Evolutionary conservation across 1,139 yeast genomes (phyloP), one percentile per base, ranked within the genome.

Genomic region (Geotrichum reessii): DNA sequence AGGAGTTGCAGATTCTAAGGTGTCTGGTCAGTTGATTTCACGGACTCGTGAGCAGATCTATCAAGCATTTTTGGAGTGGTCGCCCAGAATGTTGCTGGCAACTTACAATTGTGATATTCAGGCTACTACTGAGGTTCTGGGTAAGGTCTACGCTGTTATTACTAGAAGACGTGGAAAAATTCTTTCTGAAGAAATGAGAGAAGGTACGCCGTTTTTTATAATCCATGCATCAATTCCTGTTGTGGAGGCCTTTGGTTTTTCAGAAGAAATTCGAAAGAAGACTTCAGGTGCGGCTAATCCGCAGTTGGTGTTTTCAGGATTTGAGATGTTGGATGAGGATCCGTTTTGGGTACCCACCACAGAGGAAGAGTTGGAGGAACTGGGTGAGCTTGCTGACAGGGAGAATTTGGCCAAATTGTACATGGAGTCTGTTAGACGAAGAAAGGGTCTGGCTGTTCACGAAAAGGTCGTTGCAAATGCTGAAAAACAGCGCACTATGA

Each of bases 281-380:
- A 92, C 99, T 0, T 88, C 97, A 0, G 99, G 99, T 58, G 96
- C 97, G 4, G 99, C 99, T 2, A 87, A 90, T 68, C 99, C 99
- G 0, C 99, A 93, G 72, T 78, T 95, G 61, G 89, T 92, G 6
- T 93, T 93, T 69, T 82, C 87, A 52, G 99, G 99, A 1, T 95
- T 81, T 71, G 95, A 91, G 67, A 50, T 56, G 8, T 81, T 92
- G 56, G 96, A 90, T 63, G 82, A 87, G 64, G 98, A 95, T 75
- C 99, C 99, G 47, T 95, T 87, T 78, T 95, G 99, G 99, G 96
- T 93, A 12, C 99, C 99, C n/a, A 89, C 93, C 6, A 95, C 99
- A 0, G 97, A 89, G 67, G 98, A 91, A 71, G 99, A 95, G 70
- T 74, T 93, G 54, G 99, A 93, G 70, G 96, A 91, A 61, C 76